phyloP scores from a whole-genome alignment of 345 rosid genomes.

The Raphanus raphanistrum region DNA sequence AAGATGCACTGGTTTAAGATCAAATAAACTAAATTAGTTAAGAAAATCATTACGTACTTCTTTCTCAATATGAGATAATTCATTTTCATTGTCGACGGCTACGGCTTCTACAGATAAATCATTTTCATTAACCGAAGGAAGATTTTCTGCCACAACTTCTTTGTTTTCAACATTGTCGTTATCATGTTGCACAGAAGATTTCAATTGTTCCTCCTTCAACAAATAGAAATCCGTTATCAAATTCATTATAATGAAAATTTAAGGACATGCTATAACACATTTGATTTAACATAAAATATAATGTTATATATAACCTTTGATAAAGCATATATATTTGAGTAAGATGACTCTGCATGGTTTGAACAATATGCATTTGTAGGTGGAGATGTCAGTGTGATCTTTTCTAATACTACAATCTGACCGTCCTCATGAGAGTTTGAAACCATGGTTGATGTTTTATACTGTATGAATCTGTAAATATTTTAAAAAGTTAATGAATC shows the following conservation, averaged over 20 bases:
- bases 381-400: neutral
- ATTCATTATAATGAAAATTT: neutral
- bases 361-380: neutral
- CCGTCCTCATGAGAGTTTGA: neutral
- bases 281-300: neutral
- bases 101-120: neutral
- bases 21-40: neutral
- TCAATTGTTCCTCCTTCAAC: constrained; percentile 39
- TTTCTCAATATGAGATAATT: neutral
- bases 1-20: neutral
- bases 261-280: neutral
- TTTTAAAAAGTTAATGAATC: neutral
- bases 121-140: neutral
- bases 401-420: neutral
- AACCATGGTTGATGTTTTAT: constrained; percentile 3
- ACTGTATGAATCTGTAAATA: neutral
- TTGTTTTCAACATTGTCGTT: neutral
- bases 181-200: constrained; percentile 16
- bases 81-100: neutral
- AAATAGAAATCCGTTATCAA: constrained; percentile 8
- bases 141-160: neutral
- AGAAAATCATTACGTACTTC: neutral
- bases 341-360: constrained; percentile 23
- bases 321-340: constrained; percentile 5
- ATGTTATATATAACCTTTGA: constrained; percentile 27